Evolutionary conservation across 2,329 filamentous ascomycete genomes (phyloP), one percentile per base, ranked within the genome.

Genomic region (Fusarium lyarnte): DNA sequence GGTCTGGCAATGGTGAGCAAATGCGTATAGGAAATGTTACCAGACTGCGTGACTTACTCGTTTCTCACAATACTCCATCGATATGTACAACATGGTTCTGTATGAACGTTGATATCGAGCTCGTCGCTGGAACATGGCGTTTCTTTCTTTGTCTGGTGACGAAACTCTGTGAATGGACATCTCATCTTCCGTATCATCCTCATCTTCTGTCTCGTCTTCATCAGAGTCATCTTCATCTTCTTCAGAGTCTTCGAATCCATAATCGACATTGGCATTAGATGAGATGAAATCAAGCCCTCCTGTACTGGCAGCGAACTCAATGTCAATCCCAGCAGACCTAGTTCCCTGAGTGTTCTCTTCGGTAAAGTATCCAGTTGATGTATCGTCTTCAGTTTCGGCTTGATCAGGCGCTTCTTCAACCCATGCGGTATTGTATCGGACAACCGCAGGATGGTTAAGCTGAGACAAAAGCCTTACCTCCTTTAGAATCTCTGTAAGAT

Each of bases 11-110:
- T 25, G 55, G 70, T 72, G 10, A 72, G 68, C n/a, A 66, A 47
- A 25, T 25, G 19, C 19, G 6, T 35, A 19, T 13, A 27, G 17
- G 23, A 16, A 16, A 25, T 38, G 6, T 16, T 13, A 8, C 29
- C n/a, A 7, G 27, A 21, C 14, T 19, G 11, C 12, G 8, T 23
- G 7, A 82, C 87, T 81, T 83, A 92, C 90, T 74, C 93, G 90
- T 79, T 95, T 96, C 80, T 98, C 95, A 78, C 96, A 99, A 75
- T 98, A 97, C 79, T 99, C 96, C 96, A 99, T 99, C 68, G 97
- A 96, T 62, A 99, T 98, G 80, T 98, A 99, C 45, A 99, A 87
- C 11, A 95, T 91, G 1, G 92, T 95, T 58, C 89, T 89, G 67
- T 89, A 87, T 8, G 89, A 83, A 46, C 87, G 85, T 61, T 87